phyloP scores from a whole-genome alignment of 805 yeast genomes.

The Yarrowia phangngaensis region DNA sequence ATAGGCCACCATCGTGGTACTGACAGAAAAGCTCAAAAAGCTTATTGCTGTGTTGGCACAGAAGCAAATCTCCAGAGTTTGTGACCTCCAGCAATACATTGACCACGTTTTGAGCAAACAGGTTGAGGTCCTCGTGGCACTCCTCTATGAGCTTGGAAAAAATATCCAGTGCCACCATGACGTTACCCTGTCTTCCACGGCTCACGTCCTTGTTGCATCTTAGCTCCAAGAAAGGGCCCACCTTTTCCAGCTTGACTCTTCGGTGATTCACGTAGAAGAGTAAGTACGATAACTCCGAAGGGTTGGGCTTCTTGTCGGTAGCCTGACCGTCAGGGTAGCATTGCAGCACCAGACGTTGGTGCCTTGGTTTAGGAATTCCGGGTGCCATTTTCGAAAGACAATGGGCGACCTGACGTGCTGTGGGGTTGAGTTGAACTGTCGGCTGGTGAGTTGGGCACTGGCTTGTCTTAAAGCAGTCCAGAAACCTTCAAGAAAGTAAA shows the following conservation, averaged over 20 bases:
- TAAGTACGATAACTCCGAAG: conserved; percentile 84
- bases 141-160: conserved; percentile 63
- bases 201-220: conserved; percentile 59
- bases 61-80: conserved; percentile 55
- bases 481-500: too few relatives aligned
- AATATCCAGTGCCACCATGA: conserved; percentile 74
- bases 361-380: conserved; percentile 60
- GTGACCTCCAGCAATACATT: conserved; percentile 54
- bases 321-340: conserved; percentile 91
- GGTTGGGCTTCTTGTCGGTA: conserved; percentile 83
- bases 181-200: conserved; percentile 67
- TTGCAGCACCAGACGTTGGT: conserved; percentile 81
- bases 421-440: background rate
- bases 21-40: conserved; percentile 43
- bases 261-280: conserved; percentile 87
- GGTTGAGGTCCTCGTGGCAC: conserved; percentile 79
- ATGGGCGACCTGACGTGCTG: too few relatives aligned
- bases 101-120: conserved; percentile 68
- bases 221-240: conserved; percentile 61
- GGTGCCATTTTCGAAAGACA: conserved; percentile 23
- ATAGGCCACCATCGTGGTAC: conserved; percentile 57
- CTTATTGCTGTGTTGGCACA: conserved; percentile 45
- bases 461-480: background rate
- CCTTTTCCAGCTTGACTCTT: conserved; percentile 83
- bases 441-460: background rate